phyloP scores from a whole-genome alignment of 2,329 filamentous ascomycete species.

The Elsinoe ampelina region DNA sequence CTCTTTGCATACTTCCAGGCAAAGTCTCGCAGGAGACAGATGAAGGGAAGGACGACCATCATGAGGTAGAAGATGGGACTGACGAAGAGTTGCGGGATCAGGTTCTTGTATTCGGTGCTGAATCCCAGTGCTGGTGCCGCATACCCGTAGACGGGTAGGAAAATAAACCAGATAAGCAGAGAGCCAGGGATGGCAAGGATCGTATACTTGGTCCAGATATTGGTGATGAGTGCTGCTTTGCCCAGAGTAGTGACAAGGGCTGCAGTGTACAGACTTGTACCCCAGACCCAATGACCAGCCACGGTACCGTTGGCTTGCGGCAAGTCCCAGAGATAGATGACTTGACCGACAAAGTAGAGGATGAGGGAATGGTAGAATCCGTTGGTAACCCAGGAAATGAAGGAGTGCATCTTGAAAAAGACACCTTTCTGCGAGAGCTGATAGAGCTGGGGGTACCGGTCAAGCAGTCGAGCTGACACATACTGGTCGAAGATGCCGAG shows the following conservation, averaged over 20 bases:
- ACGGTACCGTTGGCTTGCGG: constrained; percentile 68
- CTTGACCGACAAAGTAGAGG: constrained; percentile 75
- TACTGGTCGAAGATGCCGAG: constrained; percentile 97
- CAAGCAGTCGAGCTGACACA: constrained; percentile 83
- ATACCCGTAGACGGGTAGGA: constrained; percentile 77
- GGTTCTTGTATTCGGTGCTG: constrained; percentile 74
- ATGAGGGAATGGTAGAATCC: constrained; percentile 93
- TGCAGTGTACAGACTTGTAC: constrained; percentile 84
- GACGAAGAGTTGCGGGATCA: constrained; percentile 69
- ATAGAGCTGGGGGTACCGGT: constrained; percentile 94
- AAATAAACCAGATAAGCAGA: constrained; percentile 82
- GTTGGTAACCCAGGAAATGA: constrained; percentile 85
- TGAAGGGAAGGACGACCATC: constrained; percentile 63
- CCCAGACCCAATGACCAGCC: constrained; percentile 97
- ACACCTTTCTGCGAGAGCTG: constrained; percentile 82
- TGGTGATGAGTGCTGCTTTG: constrained; percentile 89
- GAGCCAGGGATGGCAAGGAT: constrained; percentile 91
- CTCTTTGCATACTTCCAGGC: constrained; percentile 96
- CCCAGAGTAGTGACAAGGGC: constrained; percentile 88
- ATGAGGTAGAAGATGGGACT: constrained; percentile 88
- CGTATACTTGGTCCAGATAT: constrained; percentile 98
- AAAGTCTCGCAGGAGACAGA: constrained; percentile 83
- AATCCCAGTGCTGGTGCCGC: constrained; percentile 75
- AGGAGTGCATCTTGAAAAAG: constrained; percentile 89
- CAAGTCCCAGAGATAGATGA: constrained; percentile 75